Base-by-base conservation (phyloP, 2,329 filamentous ascomycete species). In the Penicillium polonicum region DNA sequence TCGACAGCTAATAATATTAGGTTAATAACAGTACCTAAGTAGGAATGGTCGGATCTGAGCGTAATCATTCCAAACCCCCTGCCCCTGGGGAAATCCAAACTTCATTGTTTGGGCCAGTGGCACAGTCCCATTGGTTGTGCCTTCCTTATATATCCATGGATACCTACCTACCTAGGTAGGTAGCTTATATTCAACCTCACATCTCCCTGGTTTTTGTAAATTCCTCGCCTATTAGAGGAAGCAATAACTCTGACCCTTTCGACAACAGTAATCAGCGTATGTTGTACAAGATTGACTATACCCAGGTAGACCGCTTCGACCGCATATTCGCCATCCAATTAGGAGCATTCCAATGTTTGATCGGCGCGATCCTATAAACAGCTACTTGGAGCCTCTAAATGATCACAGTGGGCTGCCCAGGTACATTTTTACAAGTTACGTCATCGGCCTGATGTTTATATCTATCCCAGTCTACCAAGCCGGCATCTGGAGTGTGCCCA, bases 391-490 rank as follows among this genome's bases (percentile, higher is more conserved):
- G 81, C 49, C 72, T 85, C 19, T 74, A 76, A 13, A 83, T 86
- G 84, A 85, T 80, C 67, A 78, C 79, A 55, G 78, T 81, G 8
- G 83, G 85, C 0, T 82, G 86, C 27, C 1, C 6, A 27, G 25
- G 25, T 27, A 7, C 27, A 71, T 81, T 4, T 53, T 82, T 39
- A 79, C 78, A 15, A 80, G 80, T 13, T 70, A 79, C 52, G 80
- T 78, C 5, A 75, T 82, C 13, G 80, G 80, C 29, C 66, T 79
- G 49, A 69, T 81, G 61, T 78, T 75, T 12, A 78, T 77, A 67
- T 75, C 77, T 5, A 82, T 88, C 3, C 86, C 85, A 3, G 80
- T 85, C 35, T 88, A 88, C 68, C 85, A 87, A 57, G 82, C 85
- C 10, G 86, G 21, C 21, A 21, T 21, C 21, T 21, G 21, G 21